phyloP scores from a whole-genome alignment of 192 early-diverging fungal species.

The Linnemannia schmuckeri region DNA sequence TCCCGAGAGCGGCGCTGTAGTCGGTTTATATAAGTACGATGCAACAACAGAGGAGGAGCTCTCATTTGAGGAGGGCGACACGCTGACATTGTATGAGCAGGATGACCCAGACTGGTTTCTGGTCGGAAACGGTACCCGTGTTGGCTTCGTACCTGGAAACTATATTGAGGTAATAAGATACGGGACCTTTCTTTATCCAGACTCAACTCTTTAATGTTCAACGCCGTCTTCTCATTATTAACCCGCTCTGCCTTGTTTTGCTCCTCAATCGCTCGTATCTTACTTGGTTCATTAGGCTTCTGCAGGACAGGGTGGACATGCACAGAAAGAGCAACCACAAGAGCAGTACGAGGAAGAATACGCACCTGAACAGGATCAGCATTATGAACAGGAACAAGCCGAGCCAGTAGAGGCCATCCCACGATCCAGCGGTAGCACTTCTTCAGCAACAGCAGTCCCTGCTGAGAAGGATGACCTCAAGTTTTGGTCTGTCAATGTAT shows the following conservation, averaged over 20 bases:
- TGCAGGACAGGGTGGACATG: conserved; percentile 54
- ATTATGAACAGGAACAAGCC: conserved; percentile 32
- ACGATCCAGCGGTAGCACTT: conserved; percentile 31
- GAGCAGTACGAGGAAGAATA: conserved; percentile 41
- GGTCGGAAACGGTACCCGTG: conserved; percentile 73
- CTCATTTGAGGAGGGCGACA: conserved; percentile 78
- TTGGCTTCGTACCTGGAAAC: conserved; percentile 90
- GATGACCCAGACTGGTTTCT: conserved; percentile 96
- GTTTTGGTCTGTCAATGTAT: conserved; percentile 65
- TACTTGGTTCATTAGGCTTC: conserved; percentile 14
- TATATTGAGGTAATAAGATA: conserved; percentile 75
- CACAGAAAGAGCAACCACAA: conserved; percentile 25
- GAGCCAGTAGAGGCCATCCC: conserved; percentile 24
- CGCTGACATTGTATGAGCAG: conserved; percentile 82
- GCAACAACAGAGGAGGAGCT: conserved; percentile 90
- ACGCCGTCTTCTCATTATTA: not conserved
- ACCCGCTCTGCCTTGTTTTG: not conserved
- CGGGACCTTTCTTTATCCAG: too few relatives aligned
- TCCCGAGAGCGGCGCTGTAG: conserved; percentile 67
- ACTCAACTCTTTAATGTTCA: too few relatives aligned
- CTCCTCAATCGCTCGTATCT: not conserved
- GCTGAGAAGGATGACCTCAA: conserved; percentile 58
- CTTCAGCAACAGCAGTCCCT: conserved; percentile 14
- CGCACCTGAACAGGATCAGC: conserved; percentile 37
- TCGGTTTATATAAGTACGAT: conserved; percentile 87